Evolutionary conservation across 306 rosid species (phyloP), one percentile per base, ranked within the genome.

Genomic region (Acacia melanoxylon): DNA sequence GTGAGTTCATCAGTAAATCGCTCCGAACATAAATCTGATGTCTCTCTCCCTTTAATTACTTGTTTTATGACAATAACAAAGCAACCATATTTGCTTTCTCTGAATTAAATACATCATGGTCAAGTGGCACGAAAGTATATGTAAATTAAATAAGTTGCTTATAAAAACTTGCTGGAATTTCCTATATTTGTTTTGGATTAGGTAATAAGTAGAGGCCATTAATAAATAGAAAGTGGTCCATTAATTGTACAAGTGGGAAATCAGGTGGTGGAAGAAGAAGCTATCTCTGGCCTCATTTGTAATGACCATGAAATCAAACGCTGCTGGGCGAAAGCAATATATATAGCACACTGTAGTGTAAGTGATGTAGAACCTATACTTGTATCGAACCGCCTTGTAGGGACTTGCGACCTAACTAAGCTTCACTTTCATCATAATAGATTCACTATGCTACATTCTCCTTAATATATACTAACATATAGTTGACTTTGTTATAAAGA

Each of bases 301-400:
- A 74, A 70, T 49, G 84, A 29, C 78, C 58, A 65, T 46, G 17
- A 42, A 70, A 22, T 2, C 61, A 49, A 51, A 51, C 68, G 16
- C 59, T 13, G 73, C 41, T 91, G 91, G 93, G 79, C 20, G 79
- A 86, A 22, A 88, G 95, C 88, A 85, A 17, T 15, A 81, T 88
- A 79, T 20, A 52, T 19, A 52, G 45, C 91, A 82, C 90, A 86
- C 85, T 63, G 74, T 86, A 68, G 78, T 72, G 84, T 61, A 51
- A 62, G 81, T 40, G 79, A 71, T 68, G 29, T 44, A 10, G 83
- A 68, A 37, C 20, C 41, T 48, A 78, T 4, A 9, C 74, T 65
- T 62, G 75, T 44, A 62, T 77, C 49, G 85, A 78, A 77, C 89
- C 85, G 80, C 86, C 74, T 17, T 20, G 65, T 46, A 44, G 61